Evolutionary conservation across 164 flowering plant genomes (phyloP), one percentile per base, ranked within the genome.

Genomic region (Protea cynaroides): DNA sequence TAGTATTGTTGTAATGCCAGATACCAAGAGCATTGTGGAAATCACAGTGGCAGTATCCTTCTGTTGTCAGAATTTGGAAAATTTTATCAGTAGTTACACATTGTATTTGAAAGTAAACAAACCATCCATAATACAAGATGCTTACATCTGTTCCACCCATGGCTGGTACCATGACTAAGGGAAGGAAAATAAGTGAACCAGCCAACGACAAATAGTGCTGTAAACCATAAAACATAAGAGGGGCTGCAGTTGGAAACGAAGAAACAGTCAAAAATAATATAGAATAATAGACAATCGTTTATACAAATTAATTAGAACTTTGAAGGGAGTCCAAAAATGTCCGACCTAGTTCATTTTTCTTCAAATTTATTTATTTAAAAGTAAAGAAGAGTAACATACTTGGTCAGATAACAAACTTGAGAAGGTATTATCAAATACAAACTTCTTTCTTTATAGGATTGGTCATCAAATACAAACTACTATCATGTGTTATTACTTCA

Each of bases 121-220:
- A 23, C 19, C 23, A 24, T 21, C 55, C 23, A 24, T 21, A 55
- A 62, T 13, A 25, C n/a, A 43, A 55, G 52, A 73, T 62, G 68
- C 95, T 85, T 80, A 93, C 98, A 82, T 93, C 97, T 46, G 84
- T 84, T 77, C 98, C 98, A 59, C 96, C 98, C 98, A 93, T 93
- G 65, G 84, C 81, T 11, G 98, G 98, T 49, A 93, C 96, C 6
- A 86, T 78, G 56, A 90, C 71, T 72, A 84, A 65, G 65, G 98
- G 98, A 54, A 87, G 83, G 77, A 93, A 84, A 66, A 93, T 73
- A 55, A 90, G 84, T 9, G 98, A 93, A 64, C 98, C 98, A 59
- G 83, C 83, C 69, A 93, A 51, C 55, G 98, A 93, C 46, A 93
- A 65, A 74, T 81, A 88, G 69, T 93, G 98, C 78, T 93, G 97